A percentile compares a stretch with the other conserved stretches of the same genome.
These are phyloP conservation scores for Dalbergia oliveri DNA, from an alignment of 306 rosid species.

Conservation along the genomic window DNA sequence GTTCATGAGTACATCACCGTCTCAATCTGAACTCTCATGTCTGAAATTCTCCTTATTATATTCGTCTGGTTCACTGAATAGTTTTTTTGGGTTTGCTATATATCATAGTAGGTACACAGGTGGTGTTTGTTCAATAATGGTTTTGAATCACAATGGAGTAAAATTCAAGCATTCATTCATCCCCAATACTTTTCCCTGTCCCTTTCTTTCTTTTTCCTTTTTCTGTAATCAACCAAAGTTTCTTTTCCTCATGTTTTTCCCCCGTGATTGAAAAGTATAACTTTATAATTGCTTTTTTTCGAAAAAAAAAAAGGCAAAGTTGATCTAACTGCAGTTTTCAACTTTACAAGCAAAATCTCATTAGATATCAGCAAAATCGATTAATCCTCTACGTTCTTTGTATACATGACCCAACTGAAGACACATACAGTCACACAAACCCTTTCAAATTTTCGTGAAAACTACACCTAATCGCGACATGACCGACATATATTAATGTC, in stretches of 20 bases:
- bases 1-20: neutral
- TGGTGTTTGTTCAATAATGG: neutral
- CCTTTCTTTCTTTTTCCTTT: neutral
- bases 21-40: neutral
- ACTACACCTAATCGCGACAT: neutral
- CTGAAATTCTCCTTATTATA: neutral
- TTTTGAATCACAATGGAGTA: slow-evolving; percentile 27
- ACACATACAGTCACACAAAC: neutral
- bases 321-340: neutral
- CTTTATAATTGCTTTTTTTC: too few relatives aligned
- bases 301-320: neutral
- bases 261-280: neutral
- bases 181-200: neutral
- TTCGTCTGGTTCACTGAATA: neutral
- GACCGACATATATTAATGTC: neutral
- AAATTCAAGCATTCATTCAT: slow-evolving; percentile 32
- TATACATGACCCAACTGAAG: too few relatives aligned
- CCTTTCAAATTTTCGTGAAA: neutral
- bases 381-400: neutral
- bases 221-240: slow-evolving; percentile 4
- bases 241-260: slow-evolving; percentile 35
- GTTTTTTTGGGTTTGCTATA: neutral
- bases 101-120: neutral
- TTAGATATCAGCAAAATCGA: neutral
- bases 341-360: neutral